Base-by-base conservation (phyloP, 768 basidiomycete species). In the Baorangia bicolor region DNA sequence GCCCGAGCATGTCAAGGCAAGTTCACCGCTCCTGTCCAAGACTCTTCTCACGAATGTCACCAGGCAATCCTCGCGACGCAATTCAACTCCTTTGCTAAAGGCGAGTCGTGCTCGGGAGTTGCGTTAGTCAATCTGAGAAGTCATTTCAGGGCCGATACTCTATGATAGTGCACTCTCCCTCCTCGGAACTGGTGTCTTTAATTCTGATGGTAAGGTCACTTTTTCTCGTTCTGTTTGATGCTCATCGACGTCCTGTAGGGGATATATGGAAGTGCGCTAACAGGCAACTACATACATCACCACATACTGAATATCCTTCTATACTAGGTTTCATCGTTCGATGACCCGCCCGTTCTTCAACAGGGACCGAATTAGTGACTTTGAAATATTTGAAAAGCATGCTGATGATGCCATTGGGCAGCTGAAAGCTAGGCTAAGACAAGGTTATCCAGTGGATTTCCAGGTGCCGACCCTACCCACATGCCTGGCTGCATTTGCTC, bases 261-360 rank as follows among this genome's bases (percentile, higher is more conserved):
- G 81, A 83, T 3, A 76, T 77, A 68, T 86, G 84, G 84, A 86
- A 84, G 78, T 84, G 50, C 40, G 70, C n/a, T 14, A 47, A 20
- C 28, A 14, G 2, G 4, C 12, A 23, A 20, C 37, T 18, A 9
- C 38, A 9, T 27, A 21, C 34, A 30, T 25, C 2, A 16, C 16
- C 18, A 23, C 44, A 21, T 31, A 27, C 20, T 51, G 18, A 50
- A 40, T 23, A 38, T 18, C 42, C 37, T 21, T 23, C 1, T 18
- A 28, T 16, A 10, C 43, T 49, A 83, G 83, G 60, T 82, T 84
- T 66, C 84, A 85, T 59, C 80, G 84, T 14, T 64, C 75, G 0
- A 82, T 86, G 73, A 81, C 82, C 0, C 78, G 85, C 2, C 85
- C 85, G 0, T 86, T 85, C 73, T 86, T 87, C 70, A 75, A 55